Evolutionary conservation across 2,329 filamentous ascomycete species (phyloP).

Genomic region (Endocalyx cinctus): DNA sequence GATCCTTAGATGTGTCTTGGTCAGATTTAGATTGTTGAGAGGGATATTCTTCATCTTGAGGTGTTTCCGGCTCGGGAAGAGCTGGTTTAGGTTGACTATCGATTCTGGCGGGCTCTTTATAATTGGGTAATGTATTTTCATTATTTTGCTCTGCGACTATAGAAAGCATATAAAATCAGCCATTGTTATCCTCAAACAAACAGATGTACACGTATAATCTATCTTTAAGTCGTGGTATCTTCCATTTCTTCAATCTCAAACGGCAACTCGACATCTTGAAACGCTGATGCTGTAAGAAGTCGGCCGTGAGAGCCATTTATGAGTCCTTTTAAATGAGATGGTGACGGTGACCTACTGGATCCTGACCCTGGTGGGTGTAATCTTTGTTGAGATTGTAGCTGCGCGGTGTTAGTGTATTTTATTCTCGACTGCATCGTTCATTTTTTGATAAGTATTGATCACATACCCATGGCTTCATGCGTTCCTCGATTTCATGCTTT

Average conservation of each 20-base stretch:
- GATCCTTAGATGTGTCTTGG: conserved; percentile 11
- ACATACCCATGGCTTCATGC: conserved; percentile 36
- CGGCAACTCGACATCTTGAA: conserved; percentile 21
- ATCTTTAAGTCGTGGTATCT: conserved; percentile 14
- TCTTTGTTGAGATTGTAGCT: conserved; percentile 25
- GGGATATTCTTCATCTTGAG: conserved; percentile 20
- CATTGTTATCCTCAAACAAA: conserved; percentile 3
- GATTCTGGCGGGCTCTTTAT: conserved; percentile 20
- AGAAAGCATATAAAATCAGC: conserved; percentile 26
- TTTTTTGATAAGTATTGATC: neutral
- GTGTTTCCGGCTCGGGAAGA: conserved; percentile 21
- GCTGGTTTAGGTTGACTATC: conserved; percentile 21
- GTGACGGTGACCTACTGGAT: conserved; percentile 25
- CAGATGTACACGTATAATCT: conserved; percentile 7
- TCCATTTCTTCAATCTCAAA: conserved; percentile 30
- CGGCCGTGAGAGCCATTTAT: conserved; percentile 15
- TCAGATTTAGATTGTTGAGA: conserved; percentile 25
- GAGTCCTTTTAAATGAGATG: conserved; percentile 17
- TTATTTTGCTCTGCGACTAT: conserved; percentile 29
- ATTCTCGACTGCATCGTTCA: neutral
- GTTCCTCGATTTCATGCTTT: conserved; percentile 41
- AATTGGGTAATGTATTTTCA: conserved; percentile 24
- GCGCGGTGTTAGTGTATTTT: conserved; percentile 15
- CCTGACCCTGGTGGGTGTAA: conserved; percentile 19
- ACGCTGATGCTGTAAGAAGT: conserved; percentile 17